phyloP scores from a whole-genome alignment of 2,329 filamentous ascomycete genomes.

The Colletotrichum sp. region DNA sequence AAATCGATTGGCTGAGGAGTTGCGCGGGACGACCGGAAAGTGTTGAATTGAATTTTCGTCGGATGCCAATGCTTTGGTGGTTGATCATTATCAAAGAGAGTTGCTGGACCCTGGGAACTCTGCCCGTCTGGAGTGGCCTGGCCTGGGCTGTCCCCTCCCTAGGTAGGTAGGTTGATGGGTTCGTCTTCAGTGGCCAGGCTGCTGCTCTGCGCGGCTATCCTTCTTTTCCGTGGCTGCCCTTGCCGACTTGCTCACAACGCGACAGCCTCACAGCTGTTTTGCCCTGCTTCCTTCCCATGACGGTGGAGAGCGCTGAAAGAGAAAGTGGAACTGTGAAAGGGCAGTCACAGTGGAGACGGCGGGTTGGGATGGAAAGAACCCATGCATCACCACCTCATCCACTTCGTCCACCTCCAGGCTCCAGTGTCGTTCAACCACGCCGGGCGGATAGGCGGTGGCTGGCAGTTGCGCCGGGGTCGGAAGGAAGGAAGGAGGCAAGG shows the following conservation, averaged over 20 bases:
- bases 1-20: background rate
- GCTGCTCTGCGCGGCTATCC: background rate
- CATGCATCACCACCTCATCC: background rate
- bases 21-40: constrained; percentile 2
- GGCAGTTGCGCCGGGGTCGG: background rate
- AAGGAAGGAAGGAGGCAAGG: background rate
- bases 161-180: background rate
- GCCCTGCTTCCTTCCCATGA: background rate
- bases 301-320: background rate
- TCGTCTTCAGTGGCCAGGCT: background rate
- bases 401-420: background rate
- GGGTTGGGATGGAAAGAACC: background rate
- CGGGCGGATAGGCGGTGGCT: background rate
- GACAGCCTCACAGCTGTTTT: background rate
- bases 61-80: background rate
- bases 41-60: background rate
- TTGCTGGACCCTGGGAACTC: background rate
- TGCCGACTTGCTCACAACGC: background rate
- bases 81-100: background rate
- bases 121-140: background rate
- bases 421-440: background rate
- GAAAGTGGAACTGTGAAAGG: background rate
- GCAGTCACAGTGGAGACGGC: background rate
- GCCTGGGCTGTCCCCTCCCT: background rate
- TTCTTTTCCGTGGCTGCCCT: background rate